phyloP scores from a whole-genome alignment of 106 monocot species.

The Dioscorea dumetorum region DNA sequence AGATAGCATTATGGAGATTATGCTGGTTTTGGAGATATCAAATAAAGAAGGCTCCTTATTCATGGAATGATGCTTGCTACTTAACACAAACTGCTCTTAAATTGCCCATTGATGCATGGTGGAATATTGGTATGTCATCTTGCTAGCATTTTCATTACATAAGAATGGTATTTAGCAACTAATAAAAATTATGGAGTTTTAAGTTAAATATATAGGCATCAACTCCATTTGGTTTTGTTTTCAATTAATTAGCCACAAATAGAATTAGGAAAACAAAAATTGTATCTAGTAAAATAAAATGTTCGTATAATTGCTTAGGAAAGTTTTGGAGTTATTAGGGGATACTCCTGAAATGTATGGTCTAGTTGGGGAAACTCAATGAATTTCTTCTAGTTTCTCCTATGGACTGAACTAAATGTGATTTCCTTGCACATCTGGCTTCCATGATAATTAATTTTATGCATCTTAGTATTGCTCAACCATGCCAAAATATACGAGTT shows the following conservation, averaged over 20 bases:
- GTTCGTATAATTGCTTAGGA: no score
- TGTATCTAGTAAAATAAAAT: background rate
- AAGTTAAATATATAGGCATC: background rate
- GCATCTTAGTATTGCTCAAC: background rate
- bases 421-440: background rate
- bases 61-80: slow-evolving; percentile 94
- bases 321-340: no score
- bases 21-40: slow-evolving; percentile 92
- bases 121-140: slow-evolving; percentile 53
- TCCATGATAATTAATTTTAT: background rate
- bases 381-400: no score
- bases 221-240: background rate
- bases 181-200: background rate
- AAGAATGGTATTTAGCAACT: background rate
- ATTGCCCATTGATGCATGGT: slow-evolving; percentile 57
- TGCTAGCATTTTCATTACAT: background rate
- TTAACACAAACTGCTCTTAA: slow-evolving; percentile 64
- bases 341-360: no score
- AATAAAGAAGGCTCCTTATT: slow-evolving; percentile 71
- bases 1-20: slow-evolving; percentile 64
- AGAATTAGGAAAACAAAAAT: background rate
- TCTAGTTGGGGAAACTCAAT: no score
- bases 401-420: no score
- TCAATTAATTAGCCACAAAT: background rate
- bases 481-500: background rate